Conservation (phyloP, 208 protist genomes). For the Crithidia expoeki region DNA sequence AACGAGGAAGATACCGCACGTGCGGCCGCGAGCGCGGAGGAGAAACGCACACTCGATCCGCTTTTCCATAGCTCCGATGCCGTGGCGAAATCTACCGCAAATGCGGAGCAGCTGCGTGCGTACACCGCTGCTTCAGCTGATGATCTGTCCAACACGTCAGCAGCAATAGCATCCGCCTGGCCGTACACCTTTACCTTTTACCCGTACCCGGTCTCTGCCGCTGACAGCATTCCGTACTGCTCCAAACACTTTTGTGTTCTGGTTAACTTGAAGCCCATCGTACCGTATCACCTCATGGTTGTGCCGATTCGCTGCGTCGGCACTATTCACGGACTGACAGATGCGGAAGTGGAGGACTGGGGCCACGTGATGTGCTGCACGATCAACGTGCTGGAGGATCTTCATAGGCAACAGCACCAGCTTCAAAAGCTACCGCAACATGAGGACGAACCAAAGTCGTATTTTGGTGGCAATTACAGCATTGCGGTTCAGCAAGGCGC, state of each 20-base stretch:
- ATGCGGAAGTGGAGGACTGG: conserved; percentile 81
- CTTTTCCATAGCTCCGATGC: conserved; percentile 35
- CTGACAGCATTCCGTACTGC: conserved; percentile 58
- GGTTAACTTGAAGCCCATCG: conserved; percentile 86
- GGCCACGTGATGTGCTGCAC: conserved; percentile 63
- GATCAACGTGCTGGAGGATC: conserved; percentile 59
- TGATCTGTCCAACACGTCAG: neutral
- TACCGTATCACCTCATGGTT: conserved; percentile 79
- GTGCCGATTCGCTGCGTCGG: conserved; percentile 81
- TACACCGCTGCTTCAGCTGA: neutral
- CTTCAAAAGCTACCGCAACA: neutral
- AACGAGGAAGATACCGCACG: conserved; percentile 6
- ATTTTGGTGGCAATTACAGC: conserved; percentile 51
- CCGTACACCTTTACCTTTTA: conserved; percentile 52
- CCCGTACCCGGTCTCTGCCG: conserved; percentile 49
- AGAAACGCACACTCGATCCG: conserved; percentile 42
- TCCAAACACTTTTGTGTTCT: conserved; percentile 73
- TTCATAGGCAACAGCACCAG: conserved; percentile 13
- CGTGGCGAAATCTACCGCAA: conserved; percentile 30
- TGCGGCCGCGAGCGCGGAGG: conserved; percentile 20
- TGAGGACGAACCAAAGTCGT: neutral
- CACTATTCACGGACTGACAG: conserved; percentile 64
- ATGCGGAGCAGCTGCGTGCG: conserved; percentile 25
- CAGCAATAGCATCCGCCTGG: neutral
- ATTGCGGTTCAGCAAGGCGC: conserved; percentile 81